A percentile compares a stretch with the other conserved stretches of the same genome.
Conservation (phyloP, 257 asterid genomes). For the Gentiana dahurica region DNA sequence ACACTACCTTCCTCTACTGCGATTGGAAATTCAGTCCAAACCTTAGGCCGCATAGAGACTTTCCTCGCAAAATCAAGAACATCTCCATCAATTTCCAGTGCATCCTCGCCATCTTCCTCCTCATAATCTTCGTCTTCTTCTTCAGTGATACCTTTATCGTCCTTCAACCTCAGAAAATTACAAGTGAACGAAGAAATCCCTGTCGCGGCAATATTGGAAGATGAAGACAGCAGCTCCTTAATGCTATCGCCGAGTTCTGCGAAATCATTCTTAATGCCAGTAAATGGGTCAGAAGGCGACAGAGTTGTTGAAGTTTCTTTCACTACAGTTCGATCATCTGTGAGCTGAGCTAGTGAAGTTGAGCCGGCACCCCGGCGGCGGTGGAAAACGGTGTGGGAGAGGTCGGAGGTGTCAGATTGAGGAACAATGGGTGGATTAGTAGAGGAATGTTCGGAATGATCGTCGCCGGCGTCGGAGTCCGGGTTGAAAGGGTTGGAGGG, state of each 20-base stretch:
- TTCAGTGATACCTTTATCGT: constrained; percentile 7
- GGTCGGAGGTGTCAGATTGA: constrained; percentile 24
- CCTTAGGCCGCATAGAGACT: constrained; percentile 43
- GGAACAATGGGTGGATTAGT: constrained; percentile 15
- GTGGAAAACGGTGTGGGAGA: constrained; percentile 24
- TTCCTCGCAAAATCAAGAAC: constrained; percentile 46
- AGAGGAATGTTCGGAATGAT: constrained; percentile 1
- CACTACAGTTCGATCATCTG: not conserved
- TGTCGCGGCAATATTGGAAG: constrained; percentile 27
- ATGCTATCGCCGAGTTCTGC: constrained; percentile 64
- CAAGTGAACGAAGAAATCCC: constrained; percentile 42
- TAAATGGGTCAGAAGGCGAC: constrained; percentile 27
- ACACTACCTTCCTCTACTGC: constrained; percentile 40
- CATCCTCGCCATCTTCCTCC: constrained; percentile 22
- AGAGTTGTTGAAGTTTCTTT: not conserved
- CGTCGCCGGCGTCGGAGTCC: constrained; percentile 8
- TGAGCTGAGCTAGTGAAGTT: constrained; percentile 5
- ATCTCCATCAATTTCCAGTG: constrained; percentile 43
- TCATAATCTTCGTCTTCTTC: constrained; percentile 23
- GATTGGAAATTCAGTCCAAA: constrained; percentile 75
- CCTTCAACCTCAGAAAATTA: constrained; percentile 32
- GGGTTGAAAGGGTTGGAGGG: constrained; percentile 36
- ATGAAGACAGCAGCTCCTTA: constrained; percentile 45
- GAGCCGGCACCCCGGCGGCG: constrained; percentile 59
- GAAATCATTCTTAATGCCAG: constrained; percentile 63